These are phyloP conservation scores for Rhytidhysteron rufulum DNA, from an alignment of 2,329 filamentous ascomycete species.

Conservation along the genomic window DNA sequence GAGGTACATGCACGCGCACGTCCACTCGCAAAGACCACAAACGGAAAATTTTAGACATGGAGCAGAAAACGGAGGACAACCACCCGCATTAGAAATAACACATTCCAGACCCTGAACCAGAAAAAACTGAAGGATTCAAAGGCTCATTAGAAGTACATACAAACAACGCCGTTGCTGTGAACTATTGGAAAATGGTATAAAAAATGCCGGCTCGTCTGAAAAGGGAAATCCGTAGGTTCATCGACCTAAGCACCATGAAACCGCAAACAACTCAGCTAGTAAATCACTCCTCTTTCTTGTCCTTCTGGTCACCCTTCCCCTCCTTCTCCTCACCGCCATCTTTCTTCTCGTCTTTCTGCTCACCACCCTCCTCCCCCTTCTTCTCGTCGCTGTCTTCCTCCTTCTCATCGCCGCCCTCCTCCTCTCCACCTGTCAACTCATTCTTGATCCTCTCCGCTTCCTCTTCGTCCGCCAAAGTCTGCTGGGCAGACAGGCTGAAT, in stretches of 20 bases:
- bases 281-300: neutral
- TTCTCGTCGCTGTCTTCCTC: neutral
- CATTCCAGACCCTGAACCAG: too few species aligned
- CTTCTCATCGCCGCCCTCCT: constrained; percentile 25
- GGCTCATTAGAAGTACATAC: neutral
- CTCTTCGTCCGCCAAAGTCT: constrained; percentile 29
- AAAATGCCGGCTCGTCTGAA: too few species aligned
- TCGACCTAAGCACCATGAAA: too few species aligned
- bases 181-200: too few species aligned
- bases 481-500: constrained; percentile 38
- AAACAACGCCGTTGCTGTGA: neutral
- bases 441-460: constrained; percentile 10
- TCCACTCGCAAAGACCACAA: too few species aligned
- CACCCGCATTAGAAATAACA: too few species aligned
- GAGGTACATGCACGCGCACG: too few species aligned
- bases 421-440: constrained; percentile 3
- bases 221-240: too few species aligned
- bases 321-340: neutral
- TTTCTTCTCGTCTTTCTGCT: neutral
- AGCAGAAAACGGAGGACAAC: too few species aligned
- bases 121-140: too few species aligned
- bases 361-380: constrained; percentile 1
- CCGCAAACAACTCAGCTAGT: too few species aligned
- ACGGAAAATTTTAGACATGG: too few species aligned
- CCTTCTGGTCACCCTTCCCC: neutral